phyloP scores from a whole-genome alignment of 345 rosid genomes.

The Eutrema japonicum region DNA sequence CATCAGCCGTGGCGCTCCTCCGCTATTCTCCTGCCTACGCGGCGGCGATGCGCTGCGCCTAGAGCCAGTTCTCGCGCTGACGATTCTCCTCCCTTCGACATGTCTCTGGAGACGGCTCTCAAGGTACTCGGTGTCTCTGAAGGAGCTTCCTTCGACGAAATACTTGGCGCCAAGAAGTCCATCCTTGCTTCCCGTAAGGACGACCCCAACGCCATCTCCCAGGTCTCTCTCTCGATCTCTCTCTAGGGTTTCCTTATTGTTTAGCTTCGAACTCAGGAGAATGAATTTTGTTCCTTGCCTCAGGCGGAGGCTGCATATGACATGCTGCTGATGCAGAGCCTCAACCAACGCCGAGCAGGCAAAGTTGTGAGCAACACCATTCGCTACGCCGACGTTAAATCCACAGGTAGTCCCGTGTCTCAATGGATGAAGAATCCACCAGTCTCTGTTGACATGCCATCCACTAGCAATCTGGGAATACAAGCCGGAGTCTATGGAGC shows the following conservation, averaged over 20 bases:
- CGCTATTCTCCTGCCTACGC: conserved; percentile 38
- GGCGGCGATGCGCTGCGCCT: conserved; percentile 47
- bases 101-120: conserved; percentile 95
- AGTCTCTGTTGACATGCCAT: conserved; percentile 72
- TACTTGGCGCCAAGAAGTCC: conserved; percentile 92
- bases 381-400: conserved; percentile 93
- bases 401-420: conserved; percentile 59
- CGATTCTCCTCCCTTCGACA: conserved; percentile 90
- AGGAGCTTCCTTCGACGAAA: conserved; percentile 85
- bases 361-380: conserved; percentile 75
- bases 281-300: background rate
- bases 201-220: conserved; percentile 75
- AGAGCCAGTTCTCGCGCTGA: conserved; percentile 80
- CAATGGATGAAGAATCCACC: conserved; percentile 80
- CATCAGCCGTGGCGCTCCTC: conserved; percentile 55
- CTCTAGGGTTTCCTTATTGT: background rate
- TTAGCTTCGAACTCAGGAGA: background rate
- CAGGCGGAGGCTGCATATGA: conserved; percentile 98
- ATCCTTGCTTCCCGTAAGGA: conserved; percentile 74
- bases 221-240: conserved; percentile 50
- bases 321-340: conserved; percentile 94
- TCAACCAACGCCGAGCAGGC: conserved; percentile 88
- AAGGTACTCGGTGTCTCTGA: conserved; percentile 93
- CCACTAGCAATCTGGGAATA: conserved; percentile 67
- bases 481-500: conserved; percentile 97